phyloP scores from a whole-genome alignment of 2,329 filamentous ascomycete genomes.

The Hypocrella siamensis region DNA sequence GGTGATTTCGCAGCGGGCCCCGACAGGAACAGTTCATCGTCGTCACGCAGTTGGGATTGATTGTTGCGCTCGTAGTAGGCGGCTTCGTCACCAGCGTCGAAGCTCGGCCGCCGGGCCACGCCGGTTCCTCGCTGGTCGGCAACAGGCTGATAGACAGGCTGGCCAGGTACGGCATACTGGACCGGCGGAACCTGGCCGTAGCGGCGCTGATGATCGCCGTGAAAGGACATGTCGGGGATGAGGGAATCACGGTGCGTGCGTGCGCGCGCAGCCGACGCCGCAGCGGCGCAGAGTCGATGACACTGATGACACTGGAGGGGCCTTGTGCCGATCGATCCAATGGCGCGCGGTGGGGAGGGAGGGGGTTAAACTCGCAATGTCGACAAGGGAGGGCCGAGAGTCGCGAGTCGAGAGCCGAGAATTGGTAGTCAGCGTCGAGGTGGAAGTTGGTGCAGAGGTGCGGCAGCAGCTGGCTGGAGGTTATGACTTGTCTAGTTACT shows the following conservation, averaged over 20 bases:
- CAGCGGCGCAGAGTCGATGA: too few species aligned
- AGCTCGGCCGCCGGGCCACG: conserved; percentile 47
- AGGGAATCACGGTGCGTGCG: background rate
- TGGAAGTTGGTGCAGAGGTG: too few species aligned
- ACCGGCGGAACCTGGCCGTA: conserved; percentile 53
- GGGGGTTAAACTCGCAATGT: too few species aligned
- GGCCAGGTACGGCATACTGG: conserved; percentile 40
- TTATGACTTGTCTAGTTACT: too few species aligned
- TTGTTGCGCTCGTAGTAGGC: conserved; percentile 29
- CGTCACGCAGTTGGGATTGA: too few species aligned
- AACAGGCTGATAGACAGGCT: conserved; percentile 9
- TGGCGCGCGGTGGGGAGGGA: too few species aligned
- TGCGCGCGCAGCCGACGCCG: conserved; percentile 2
- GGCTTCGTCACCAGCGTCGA: conserved; percentile 61
- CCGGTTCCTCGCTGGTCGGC: conserved; percentile 5
- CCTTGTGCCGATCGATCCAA: too few species aligned
- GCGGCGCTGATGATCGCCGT: conserved; percentile 44
- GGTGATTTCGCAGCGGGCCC: conserved; percentile 20
- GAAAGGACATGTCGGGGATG: conserved; percentile 40
- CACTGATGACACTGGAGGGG: too few species aligned
- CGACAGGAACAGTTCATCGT: conserved; percentile 51
- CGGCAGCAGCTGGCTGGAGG: too few species aligned
- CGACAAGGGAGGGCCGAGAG: too few species aligned
- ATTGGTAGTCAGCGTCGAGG: too few species aligned
- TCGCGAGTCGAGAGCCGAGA: too few species aligned